Conservation (phyloP, 768 basidiomycete species). For the Termitomyces sp. region DNA sequence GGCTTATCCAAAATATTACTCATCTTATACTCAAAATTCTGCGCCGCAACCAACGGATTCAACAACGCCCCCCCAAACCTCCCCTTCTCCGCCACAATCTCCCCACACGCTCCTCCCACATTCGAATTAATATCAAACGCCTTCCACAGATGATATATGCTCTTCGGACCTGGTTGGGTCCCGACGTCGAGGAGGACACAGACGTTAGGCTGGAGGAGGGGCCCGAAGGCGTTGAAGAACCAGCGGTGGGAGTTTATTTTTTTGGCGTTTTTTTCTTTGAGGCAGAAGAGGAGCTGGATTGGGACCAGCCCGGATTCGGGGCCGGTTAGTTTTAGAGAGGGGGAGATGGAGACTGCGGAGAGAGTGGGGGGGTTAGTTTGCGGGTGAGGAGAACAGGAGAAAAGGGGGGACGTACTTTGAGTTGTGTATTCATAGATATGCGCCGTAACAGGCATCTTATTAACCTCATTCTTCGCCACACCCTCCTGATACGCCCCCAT, state of each 20-base stretch:
- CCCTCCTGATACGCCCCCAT: no score
- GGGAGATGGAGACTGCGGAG: slow-evolving; percentile 74
- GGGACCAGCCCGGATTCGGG: slow-evolving; percentile 81
- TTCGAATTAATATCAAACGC: slow-evolving; percentile 91
- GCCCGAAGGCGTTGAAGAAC: slow-evolving; percentile 92
- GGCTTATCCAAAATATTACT: slow-evolving; percentile 92
- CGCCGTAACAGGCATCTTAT: slow-evolving; percentile 78
- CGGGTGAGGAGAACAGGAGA: accelerated
- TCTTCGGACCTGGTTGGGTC: slow-evolving; percentile 79
- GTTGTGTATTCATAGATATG: slow-evolving; percentile 96
- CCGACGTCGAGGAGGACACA: slow-evolving; percentile 89
- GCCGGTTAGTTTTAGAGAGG: slow-evolving; percentile 79
- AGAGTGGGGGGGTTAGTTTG: background rate
- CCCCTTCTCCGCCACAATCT: slow-evolving; percentile 91
- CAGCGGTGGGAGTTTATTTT: slow-evolving; percentile 95
- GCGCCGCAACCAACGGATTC: slow-evolving; percentile 87
- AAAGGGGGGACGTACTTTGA: slow-evolving; percentile 39
- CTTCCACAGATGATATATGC: slow-evolving; percentile 93
- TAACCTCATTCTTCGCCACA: slow-evolving; percentile 81
- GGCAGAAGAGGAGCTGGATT: slow-evolving; percentile 89
- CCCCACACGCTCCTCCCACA: slow-evolving; percentile 93
- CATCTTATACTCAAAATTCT: slow-evolving; percentile 96
- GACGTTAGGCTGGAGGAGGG: slow-evolving; percentile 84
- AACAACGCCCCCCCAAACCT: slow-evolving; percentile 75
- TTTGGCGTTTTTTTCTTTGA: slow-evolving; percentile 92